Evolutionary conservation across 2,329 filamentous ascomycete genomes (phyloP), one percentile per base, ranked within the genome.

Genomic region (Alternaria triticina): DNA sequence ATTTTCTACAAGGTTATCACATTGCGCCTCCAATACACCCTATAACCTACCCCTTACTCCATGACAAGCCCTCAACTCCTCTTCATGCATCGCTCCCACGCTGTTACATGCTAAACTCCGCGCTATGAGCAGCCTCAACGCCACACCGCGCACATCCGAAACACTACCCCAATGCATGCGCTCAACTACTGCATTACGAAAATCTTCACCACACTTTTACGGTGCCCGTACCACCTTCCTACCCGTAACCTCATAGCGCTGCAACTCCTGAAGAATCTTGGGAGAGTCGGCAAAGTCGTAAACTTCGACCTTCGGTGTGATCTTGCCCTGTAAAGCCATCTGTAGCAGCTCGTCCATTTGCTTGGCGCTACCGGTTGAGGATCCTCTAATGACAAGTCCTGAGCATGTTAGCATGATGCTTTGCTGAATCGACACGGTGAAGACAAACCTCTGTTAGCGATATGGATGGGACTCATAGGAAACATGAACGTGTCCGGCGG

Each of bases 331-430:
- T 10, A 83, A 69, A 5, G 82, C 82, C 69, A 83, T 76, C 45
- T 81, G 76, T 40, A 84, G 70, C 13, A 85, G 68, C 54, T 83
- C 83, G 10, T 83, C 75, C 82, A 84, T 83, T 61, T 84, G 82
- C 50, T 74, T 71, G 4, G 76, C 75, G 2, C 79, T 84, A 2
- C 83, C 83, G 0, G 82, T 83, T 3, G 82, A 84, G 8, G 82
- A 83, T 4, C 83, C 83, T 30, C 82, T 80, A 58, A 84, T 83
- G 4, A 80, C 80, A 3, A 83, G 72, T 13, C 82, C 80, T 72
- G 33, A 6, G 5, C 4, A 2, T 33, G 30, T 70, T 22, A 71
- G 64, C 45, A 22, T 22, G 20, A 22, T 22, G 20, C 20, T 22
- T 22, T 3, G 20, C 20, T 22, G 20, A 22, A 22, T 22, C 20